Conservation (phyloP, 768 basidiomycete genomes). For the Exsudoporus frostii region DNA sequence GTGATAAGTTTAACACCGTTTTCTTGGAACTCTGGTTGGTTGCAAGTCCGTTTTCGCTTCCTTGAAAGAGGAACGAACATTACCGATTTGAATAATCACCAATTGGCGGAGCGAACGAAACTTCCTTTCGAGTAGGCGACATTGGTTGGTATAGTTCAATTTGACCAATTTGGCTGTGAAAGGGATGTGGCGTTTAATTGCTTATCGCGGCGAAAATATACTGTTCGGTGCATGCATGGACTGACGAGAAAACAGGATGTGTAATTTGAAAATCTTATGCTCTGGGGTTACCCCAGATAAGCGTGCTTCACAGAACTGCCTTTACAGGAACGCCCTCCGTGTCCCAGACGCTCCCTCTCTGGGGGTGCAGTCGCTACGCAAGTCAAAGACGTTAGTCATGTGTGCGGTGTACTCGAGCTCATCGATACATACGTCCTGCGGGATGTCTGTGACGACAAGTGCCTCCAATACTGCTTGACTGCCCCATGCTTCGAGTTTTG, state of each 20-base stretch:
- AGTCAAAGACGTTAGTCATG: constrained; percentile 10
- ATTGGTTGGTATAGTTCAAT: constrained; percentile 9
- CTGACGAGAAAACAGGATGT: not conserved
- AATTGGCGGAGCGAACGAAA: not conserved
- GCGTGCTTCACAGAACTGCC: constrained; percentile 8
- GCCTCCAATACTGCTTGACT: constrained; percentile 60
- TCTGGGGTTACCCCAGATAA: not conserved
- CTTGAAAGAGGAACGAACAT: not conserved
- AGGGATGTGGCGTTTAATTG: constrained; percentile 27
- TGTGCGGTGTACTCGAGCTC: not conserved
- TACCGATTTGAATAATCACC: not conserved
- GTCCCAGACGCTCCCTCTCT: constrained; percentile 59
- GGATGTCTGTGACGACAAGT: constrained; percentile 45
- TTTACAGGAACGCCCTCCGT: not conserved
- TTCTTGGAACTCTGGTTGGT: not conserved
- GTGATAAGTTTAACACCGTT: constrained; percentile 2
- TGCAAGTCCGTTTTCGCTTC: constrained; percentile 1
- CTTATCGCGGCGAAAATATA: not conserved
- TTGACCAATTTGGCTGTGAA: constrained; percentile 11
- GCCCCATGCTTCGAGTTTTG: constrained; percentile 58
- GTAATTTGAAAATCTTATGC: not conserved
- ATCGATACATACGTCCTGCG: constrained; percentile 42
- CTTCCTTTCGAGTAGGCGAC: constrained; percentile 1
- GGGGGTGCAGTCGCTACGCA: constrained; percentile 49
- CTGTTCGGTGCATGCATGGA: not conserved